Base-by-base conservation (phyloP, 2,329 filamentous ascomycete species). In the Talaromyces islandicus region DNA sequence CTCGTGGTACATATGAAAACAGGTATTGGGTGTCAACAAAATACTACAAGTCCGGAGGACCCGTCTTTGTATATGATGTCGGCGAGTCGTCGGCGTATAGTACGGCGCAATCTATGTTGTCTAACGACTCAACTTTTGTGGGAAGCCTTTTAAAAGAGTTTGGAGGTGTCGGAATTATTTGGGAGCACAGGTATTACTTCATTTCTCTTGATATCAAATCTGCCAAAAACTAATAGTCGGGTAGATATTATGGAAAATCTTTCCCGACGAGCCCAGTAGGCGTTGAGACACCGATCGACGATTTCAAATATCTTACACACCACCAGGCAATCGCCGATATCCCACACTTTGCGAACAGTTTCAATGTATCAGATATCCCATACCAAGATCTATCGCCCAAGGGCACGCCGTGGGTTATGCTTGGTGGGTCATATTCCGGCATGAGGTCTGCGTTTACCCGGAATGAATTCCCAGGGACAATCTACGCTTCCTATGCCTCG, bases 21-120 rank as follows among this genome's bases (percentile, higher is more conserved):
- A 77, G 81, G 53, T 85, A 82, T 67, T 83, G 80, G 66, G 80
- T 83, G 52, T 81, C 82, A 63, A 73, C 75, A 5, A 77, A 77
- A 0, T 83, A 83, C 68, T 85, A 84, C 66, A 77, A 80, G 63
- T 74, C 81, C 12, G 82, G 83, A 19, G 81, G 81, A 0, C 83
- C 80, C 1, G 74, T 83, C 0, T 78, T 78, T 62, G 65, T 81
- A 7, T 81, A 78, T 64, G 77, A 82, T 65, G 73, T 72, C 7
- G 81, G 81, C 41, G 81, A 83, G 64, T 71, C 74, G 1, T 69
- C 67, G 35, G 79, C 71, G 4, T 72, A 75, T 43, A 69, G 68
- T 7, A 72, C 78, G 25, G 76, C 74, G 0, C 75, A 78, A 51
- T 60, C 73, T 5, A 64, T 76, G 59, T 61, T 74, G 30, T 62